Percentiles rank a stretch among this genome's conserved stretches.
phyloP scores from a whole-genome alignment of 768 basidiomycete species.

The Strobilomyces dryophilus region DNA sequence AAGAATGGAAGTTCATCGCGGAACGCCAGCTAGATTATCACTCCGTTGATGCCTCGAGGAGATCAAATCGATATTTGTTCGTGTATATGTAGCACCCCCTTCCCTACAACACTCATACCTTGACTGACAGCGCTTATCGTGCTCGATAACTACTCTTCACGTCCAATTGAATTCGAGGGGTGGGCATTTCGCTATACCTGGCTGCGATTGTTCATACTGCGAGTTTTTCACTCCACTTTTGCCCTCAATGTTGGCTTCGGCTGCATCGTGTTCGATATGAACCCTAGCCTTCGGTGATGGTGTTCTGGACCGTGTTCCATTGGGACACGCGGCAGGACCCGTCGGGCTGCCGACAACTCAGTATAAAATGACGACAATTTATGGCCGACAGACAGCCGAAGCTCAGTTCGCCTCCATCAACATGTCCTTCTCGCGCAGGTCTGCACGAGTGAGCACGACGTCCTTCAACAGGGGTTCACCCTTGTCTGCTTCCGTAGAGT shows the following conservation, averaged over 20 bases:
- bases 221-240: not conserved
- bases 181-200: too few species aligned
- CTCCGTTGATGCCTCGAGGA: too few species aligned
- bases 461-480: slow-evolving; percentile 5
- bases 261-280: not conserved
- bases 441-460: not conserved
- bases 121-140: too few species aligned
- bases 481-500: slow-evolving; percentile 14
- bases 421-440: slow-evolving; percentile 10
- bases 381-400: not conserved
- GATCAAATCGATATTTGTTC: too few species aligned
- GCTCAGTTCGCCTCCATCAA: not conserved
- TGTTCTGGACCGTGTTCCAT: not conserved
- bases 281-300: too few species aligned
- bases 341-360: not conserved
- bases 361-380: slow-evolving; percentile 15
- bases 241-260: not conserved
- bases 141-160: too few species aligned
- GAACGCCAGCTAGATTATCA: too few species aligned
- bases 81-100: too few species aligned
- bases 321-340: not conserved
- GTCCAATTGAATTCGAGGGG: too few species aligned
- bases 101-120: too few species aligned
- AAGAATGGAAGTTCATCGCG: too few species aligned
- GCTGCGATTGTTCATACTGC: too few species aligned